Conservation (phyloP, 331 rosid genomes). For the Spiraea crenata region DNA sequence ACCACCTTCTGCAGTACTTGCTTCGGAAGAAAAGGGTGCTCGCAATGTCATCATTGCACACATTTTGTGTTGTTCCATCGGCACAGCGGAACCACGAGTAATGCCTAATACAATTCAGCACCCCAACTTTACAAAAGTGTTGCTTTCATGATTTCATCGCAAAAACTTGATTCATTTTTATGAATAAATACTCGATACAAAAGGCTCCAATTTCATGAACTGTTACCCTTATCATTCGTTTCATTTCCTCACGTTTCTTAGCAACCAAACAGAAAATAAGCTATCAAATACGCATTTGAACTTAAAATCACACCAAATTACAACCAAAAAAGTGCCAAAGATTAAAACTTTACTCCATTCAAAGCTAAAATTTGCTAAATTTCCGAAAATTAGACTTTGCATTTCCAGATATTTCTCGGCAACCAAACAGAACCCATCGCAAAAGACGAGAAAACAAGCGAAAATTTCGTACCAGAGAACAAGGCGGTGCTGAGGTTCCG, state of each 20-base stretch:
- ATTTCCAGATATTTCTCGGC: neutral
- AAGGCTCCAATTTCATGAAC: neutral
- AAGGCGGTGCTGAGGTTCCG: slow-evolving; percentile 24
- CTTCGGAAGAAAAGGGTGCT: slow-evolving; percentile 47
- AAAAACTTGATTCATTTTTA: neutral
- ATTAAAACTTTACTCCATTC: neutral
- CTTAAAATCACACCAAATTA: neutral
- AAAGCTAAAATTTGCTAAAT: neutral
- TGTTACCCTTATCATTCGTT: neutral
- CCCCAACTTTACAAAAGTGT: slow-evolving; percentile 9
- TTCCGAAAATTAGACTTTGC: neutral
- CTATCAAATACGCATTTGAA: neutral
- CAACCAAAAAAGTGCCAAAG: neutral
- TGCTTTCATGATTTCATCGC: neutral
- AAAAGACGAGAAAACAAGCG: neutral
- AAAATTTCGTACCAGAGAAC: slow-evolving; percentile 22
- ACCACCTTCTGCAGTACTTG: slow-evolving; percentile 29
- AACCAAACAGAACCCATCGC: neutral
- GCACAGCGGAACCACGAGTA: slow-evolving; percentile 15
- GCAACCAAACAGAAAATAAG: neutral
- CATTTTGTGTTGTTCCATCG: slow-evolving; percentile 24
- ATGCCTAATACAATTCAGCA: slow-evolving; percentile 47
- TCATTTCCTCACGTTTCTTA: slow-evolving; percentile 7
- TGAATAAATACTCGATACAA: neutral
- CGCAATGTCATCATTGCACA: slow-evolving; percentile 31